A percentile compares a stretch with the other conserved stretches of the same genome.
Conservation (phyloP, 495 filamentous ascomycete species). For the Aspergillus mulundensis region DNA sequence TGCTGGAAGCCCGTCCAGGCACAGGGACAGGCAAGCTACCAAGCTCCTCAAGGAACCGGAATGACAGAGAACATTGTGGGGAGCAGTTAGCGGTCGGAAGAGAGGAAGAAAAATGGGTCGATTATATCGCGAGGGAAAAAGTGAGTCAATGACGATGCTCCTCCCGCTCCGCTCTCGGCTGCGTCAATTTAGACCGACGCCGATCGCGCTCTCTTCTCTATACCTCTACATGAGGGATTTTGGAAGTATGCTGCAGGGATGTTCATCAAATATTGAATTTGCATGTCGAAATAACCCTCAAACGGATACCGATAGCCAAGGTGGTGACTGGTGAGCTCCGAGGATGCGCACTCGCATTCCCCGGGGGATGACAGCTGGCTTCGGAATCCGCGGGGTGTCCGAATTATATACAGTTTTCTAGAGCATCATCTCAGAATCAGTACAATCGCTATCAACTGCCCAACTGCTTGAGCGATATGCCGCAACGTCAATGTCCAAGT, state of each 20-base stretch:
- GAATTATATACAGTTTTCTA: too few relatives aligned
- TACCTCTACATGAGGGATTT: conserved; percentile 1
- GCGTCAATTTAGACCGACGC: conserved; percentile 10
- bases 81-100: conserved; percentile 5
- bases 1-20: conserved; percentile 8
- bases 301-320: too few relatives aligned
- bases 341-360: too few relatives aligned
- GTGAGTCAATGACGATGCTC: conserved; percentile 18
- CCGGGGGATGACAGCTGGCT: too few relatives aligned
- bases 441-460: too few relatives aligned
- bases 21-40: conserved; percentile 9
- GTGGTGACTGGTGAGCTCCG: too few relatives aligned
- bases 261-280: background rate
- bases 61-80: conserved; percentile 13
- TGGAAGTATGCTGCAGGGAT: too few relatives aligned
- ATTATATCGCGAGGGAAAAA: conserved; percentile 3
- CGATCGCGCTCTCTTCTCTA: conserved; percentile 5
- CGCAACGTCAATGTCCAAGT: too few relatives aligned
- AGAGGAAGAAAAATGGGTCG: conserved; percentile 21
- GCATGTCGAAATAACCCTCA: too few relatives aligned
- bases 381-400: too few relatives aligned
- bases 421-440: too few relatives aligned
- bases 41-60: conserved; percentile 5
- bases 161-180: conserved; percentile 15
- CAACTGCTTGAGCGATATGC: too few relatives aligned